Evolutionary conservation across 176 grass and related monocot species (phyloP), one percentile per base, ranked within the genome.

Genomic region (Puccinellia tenuiflora): DNA sequence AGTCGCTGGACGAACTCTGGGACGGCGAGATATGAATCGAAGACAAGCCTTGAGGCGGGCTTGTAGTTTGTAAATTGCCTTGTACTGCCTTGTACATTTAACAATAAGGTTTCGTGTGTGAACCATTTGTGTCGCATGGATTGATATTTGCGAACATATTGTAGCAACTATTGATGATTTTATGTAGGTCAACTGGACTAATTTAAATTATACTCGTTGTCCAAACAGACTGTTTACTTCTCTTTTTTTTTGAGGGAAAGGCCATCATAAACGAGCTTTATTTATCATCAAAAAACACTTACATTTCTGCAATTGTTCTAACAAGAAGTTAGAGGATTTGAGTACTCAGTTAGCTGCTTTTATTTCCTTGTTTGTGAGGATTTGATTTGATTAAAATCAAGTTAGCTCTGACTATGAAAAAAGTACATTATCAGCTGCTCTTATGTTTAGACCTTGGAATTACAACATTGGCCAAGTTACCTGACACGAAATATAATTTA

Each of bases 1-100:
- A 86, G 52, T 81, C 90, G 1, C 1, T 84, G 3, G 71, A 88
- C 15, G 93, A 92, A 75, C 84, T 95, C 7, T 95, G 90, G 93
- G 93, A 95, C 7, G 83, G 83, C 20, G 93, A 92, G 11, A 79
- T 90, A 78, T 95, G 87, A 88, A 28, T 45, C 28, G 18, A 63
- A 61, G 28, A 63, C 6, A 17, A 30, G 5, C 59, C 59, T 16
- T 16, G 5, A 26, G 55, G 45, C 4, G 0, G 46, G 46, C 15
- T 33, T 66, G 33, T 51, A 35, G 22, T 59, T 66, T 84, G 57
- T 55, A 51, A 59, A 57, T 28, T 21, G 9, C 17, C 46, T 20
- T 82, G 73, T 90, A 83, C 53, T 73, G 86, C 7, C 1, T 21
- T 38, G 9, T 73, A 66, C 67, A 67, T 71, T 48, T 47, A 15